Evolutionary conservation across 352 stramenopile genomes (phyloP).

Genomic region (Aphanomyces astaci): DNA sequence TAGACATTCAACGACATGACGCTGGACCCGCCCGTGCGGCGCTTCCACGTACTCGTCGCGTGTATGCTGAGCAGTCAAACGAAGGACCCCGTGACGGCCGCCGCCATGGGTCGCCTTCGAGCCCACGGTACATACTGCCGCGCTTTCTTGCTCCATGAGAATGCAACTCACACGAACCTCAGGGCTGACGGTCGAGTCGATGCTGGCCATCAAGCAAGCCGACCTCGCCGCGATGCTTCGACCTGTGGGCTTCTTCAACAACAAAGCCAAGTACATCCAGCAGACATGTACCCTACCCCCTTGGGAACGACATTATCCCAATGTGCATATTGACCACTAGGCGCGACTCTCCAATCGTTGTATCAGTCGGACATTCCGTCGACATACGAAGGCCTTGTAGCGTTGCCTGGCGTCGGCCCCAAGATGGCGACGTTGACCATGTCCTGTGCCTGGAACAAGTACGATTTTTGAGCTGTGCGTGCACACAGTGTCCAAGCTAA

Average conservation of each 20-base stretch:
- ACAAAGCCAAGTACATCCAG: conserved; percentile 95
- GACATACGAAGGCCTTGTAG: conserved; percentile 84
- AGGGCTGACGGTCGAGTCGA: conserved; percentile 83
- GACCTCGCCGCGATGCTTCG: conserved; percentile 85
- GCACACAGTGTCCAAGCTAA: neutral
- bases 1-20: conserved; percentile 27
- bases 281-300: conserved; percentile 27
- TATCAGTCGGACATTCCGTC: conserved; percentile 85
- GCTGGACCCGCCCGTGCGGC: conserved; percentile 37
- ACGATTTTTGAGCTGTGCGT: conserved; percentile 20
- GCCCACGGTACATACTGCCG: conserved; percentile 37
- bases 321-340: conserved; percentile 15
- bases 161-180: too few relatives aligned
- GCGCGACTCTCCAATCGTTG: conserved; percentile 42
- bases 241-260: conserved; percentile 93
- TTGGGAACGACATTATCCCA: neutral
- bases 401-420: conserved; percentile 89
- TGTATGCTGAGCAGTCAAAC: conserved; percentile 97
- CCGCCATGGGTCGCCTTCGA: conserved; percentile 60
- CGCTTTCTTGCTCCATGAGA: too few relatives aligned
- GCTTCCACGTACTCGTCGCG: conserved; percentile 92
- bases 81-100: conserved; percentile 89
- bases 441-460: conserved; percentile 86
- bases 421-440: conserved; percentile 97
- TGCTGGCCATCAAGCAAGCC: conserved; percentile 73